phyloP scores from a whole-genome alignment of 495 filamentous ascomycete species.

The Paragyromitra xinjiangensis region DNA sequence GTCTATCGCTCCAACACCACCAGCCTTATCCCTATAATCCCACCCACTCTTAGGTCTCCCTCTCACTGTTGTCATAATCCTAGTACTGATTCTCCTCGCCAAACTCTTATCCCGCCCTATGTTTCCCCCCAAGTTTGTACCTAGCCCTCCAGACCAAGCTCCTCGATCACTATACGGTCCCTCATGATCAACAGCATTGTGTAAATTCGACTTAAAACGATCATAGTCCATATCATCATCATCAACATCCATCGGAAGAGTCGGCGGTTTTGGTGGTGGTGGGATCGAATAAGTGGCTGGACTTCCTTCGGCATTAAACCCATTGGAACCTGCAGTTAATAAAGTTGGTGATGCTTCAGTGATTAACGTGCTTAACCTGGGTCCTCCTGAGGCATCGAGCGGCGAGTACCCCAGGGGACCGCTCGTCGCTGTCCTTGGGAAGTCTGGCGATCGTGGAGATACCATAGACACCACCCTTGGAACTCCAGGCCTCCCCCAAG shows the following conservation, averaged over 20 bases:
- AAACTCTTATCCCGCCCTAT: constrained; percentile 32
- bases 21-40: constrained; percentile 19
- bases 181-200: constrained; percentile 29
- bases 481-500: constrained; percentile 20
- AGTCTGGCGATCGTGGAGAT: constrained; percentile 37
- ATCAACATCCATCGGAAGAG: constrained; percentile 35
- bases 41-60: constrained; percentile 39
- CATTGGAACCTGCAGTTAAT: neutral
- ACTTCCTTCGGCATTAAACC: constrained; percentile 6
- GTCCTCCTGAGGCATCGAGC: constrained; percentile 18
- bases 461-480: constrained; percentile 33
- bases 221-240: constrained; percentile 42
- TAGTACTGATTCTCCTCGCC: constrained; percentile 46
- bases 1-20: constrained; percentile 10
- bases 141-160: neutral
- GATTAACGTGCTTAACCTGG: constrained; percentile 31
- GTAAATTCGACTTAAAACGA: constrained; percentile 11
- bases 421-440: constrained; percentile 37
- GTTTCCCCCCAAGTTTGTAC: neutral
- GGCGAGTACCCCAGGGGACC: constrained; percentile 44
- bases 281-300: constrained; percentile 40
- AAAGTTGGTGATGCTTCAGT: neutral
- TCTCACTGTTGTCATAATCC: constrained; percentile 36
- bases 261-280: constrained; percentile 37
- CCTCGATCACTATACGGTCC: constrained; percentile 20